Evolutionary conservation across 345 rosid species (phyloP), one percentile per base, ranked within the genome.

Genomic region (Laguncularia racemosa): DNA sequence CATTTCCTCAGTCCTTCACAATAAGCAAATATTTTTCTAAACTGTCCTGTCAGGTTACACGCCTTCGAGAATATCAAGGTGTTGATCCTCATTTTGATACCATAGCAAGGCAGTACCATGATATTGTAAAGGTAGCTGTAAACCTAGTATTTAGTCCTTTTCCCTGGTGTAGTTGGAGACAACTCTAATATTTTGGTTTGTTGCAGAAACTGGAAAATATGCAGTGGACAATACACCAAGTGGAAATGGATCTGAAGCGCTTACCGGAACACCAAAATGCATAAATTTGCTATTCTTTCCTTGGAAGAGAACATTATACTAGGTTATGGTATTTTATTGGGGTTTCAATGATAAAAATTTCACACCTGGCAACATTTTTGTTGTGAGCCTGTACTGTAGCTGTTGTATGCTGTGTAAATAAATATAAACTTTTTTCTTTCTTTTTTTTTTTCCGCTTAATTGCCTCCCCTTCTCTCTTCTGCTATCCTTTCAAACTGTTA

Each of bases 221-320:
- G 99, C 95, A 87, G 63, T 93, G 99, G 97, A 89, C 97, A 0
- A 93, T 93, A 53, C 85, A 85, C 60, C 89, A 93, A 79, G 95
- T 89, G 14, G 96, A 93, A 63, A 85, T 82, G 90, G 99, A 93
- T 75, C 81, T 93, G 50, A 83, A 83, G 51, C 91, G 76, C 55
- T 60, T 81, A 45, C 88, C 81, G 43, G 84, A 88, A 73, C 78
- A 73, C 10, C 63, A 72, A 14, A 70, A 68, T 66, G 28, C 76
- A 3, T 85, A 61, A 74, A 4, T 14, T 20, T 21, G 15, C 44
- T 56, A 48, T 16, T n/a, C 2, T 19, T 18, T 14, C 44, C 19
- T 4, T 40, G 4, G 60, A 56, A 40, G 6, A 19, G 40, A 33
- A 33, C 4, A 33, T 33, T 33, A 33, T 33, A 33, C 40, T 33